Percentiles rank a stretch among this genome's conserved stretches.
Conservation (phyloP, 2,329 filamentous ascomycete species). For the Venturia effusa region DNA sequence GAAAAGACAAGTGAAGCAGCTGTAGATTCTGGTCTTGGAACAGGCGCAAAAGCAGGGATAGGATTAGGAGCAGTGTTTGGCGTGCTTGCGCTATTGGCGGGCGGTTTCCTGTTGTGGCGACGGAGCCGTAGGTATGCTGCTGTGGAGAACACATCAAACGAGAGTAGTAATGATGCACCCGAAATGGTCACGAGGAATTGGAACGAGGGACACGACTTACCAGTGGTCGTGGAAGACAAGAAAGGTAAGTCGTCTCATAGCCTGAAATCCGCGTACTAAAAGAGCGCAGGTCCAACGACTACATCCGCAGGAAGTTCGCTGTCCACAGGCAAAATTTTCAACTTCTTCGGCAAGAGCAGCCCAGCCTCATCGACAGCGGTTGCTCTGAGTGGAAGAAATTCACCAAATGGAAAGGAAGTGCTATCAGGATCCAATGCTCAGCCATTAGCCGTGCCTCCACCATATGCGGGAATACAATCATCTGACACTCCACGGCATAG, state of each 20-base stretch:
- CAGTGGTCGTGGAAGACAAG: not conserved
- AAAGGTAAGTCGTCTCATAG: not conserved
- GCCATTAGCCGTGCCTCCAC: not conserved
- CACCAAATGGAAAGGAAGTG: not conserved
- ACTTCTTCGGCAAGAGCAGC: not conserved
- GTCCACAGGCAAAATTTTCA: not conserved
- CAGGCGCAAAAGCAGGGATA: conserved; percentile 11
- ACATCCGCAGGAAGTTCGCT: not conserved
- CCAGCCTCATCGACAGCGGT: not conserved
- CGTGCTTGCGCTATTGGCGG: not conserved
- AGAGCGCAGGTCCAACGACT: not conserved
- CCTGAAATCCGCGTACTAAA: no score
- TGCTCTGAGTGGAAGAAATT: not conserved
- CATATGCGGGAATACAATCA: not conserved
- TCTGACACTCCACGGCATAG: not conserved
- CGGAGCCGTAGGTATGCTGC: not conserved
- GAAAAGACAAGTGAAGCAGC: not conserved
- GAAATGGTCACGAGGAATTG: not conserved
- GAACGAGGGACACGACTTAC: not conserved
- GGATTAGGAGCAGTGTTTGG: conserved; percentile 8
- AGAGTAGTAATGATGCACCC: not conserved
- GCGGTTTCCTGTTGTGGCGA: not conserved
- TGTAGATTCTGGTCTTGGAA: not conserved
- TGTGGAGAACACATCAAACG: not conserved
- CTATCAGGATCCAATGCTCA: not conserved